A percentile compares a stretch with the other conserved stretches of the same genome.
Evolutionary conservation across 225 moss, liverwort and hornwort genomes (phyloP).

Genomic region (Bryum argenteum): DNA sequence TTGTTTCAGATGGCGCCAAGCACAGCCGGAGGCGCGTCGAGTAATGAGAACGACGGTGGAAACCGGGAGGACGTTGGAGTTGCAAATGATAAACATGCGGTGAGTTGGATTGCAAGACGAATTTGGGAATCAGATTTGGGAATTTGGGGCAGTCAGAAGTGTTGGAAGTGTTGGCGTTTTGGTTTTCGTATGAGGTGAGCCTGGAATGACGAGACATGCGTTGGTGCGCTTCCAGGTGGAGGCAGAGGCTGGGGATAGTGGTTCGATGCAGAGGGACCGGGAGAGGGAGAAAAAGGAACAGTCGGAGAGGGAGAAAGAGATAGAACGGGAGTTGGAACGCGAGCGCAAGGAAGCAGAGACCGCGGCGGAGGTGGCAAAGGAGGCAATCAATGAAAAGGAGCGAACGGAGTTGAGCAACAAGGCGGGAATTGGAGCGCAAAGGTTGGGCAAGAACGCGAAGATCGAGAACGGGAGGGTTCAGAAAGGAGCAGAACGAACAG

Average conservation of each 20-base stretch:
- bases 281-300: conserved; percentile 51
- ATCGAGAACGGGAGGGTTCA: conserved; percentile 54
- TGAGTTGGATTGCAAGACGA: conserved; percentile 42
- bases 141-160: too few species aligned
- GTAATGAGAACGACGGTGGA: conserved; percentile 40
- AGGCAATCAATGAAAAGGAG: conserved; percentile 57
- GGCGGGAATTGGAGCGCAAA: conserved; percentile 25
- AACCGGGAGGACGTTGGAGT: conserved; percentile 28
- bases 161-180: too few species aligned
- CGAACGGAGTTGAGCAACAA: conserved; percentile 52
- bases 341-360: conserved; percentile 42
- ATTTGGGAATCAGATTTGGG: too few species aligned
- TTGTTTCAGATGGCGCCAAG: conserved; percentile 51
- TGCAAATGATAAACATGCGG: conserved; percentile 37
- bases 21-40: conserved; percentile 32
- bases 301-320: conserved; percentile 43
- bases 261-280: conserved; percentile 47
- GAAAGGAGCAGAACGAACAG: conserved; percentile 61
- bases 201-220: neutral
- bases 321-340: conserved; percentile 39
- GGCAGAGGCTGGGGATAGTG: conserved; percentile 33
- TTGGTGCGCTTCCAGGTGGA: conserved; percentile 52
- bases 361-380: conserved; percentile 39
- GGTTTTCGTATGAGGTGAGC: too few species aligned
- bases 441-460: conserved; percentile 54